Conservation (phyloP, 148 eudicot species). For the Linanthus parryae region DNA sequence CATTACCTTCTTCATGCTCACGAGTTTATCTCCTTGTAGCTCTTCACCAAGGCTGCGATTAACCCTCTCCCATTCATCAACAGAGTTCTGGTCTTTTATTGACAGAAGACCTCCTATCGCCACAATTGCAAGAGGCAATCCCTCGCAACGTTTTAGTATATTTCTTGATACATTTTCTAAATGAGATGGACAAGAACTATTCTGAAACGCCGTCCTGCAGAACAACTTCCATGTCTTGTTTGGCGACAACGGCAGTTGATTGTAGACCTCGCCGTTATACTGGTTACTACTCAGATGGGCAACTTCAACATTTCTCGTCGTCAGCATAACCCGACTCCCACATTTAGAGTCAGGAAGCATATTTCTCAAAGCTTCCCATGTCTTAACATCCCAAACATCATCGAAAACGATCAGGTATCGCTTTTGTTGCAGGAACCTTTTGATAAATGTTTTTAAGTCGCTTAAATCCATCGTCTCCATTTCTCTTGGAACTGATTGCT, state of each 20-base stretch:
- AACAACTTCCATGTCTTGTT: conserved; percentile 3
- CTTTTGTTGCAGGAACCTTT: background rate
- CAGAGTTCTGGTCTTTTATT: background rate
- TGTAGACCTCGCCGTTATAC: background rate
- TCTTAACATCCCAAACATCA: background rate
- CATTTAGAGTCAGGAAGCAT: background rate
- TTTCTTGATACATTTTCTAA: background rate
- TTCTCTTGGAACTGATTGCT: background rate
- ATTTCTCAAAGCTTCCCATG: background rate
- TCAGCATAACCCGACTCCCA: conserved; percentile 5
- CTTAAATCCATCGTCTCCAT: background rate
- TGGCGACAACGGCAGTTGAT: background rate
- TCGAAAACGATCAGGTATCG: background rate
- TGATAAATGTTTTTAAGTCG: background rate
- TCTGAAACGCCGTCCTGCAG: conserved; percentile 4
- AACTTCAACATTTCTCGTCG: background rate
- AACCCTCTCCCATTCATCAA: conserved; percentile 9
- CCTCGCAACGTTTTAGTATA: conserved; percentile 4
- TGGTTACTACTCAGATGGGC: background rate
- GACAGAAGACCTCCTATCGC: background rate
- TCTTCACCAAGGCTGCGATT: conserved; percentile 4
- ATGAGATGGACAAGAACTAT: background rate
- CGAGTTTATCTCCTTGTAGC: background rate
- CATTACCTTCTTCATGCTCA: conserved; percentile 3
- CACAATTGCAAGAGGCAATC: conserved; percentile 4